Base-by-base conservation (phyloP, 2,329 filamentous ascomycete genomes). In the Nemania diffusa region DNA sequence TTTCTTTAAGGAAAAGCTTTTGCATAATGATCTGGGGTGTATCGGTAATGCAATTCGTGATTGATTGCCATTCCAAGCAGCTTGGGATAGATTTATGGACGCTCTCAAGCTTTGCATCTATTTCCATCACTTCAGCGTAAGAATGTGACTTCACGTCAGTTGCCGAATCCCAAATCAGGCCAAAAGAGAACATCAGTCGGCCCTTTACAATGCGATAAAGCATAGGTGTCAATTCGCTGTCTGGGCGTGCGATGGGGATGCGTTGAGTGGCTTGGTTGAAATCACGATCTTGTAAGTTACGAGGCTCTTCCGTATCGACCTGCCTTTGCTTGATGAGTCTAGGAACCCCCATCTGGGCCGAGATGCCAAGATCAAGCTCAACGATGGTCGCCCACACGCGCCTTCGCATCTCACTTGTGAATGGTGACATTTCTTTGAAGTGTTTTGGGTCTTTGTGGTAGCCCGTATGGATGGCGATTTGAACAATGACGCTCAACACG, bases 21-120 rank as follows among this genome's bases (percentile, higher is more conserved):
- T 81, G 80, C 78, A 88, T 84, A 34, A 88, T 81, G 8, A 85
- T 70, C n/a, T 83, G 79, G 0, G 84, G 78, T 0, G 82, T 75
- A 57, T 87, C 84, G 2, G 80, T 81, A 22, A 87, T 79, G 5
- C 81, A 84, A 26, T 67, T 52, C 1, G 63, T 29, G 13, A 75
- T 69, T 1, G 73, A 66, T 6, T 64, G 57, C 71, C 73, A 73
- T 32, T 52, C 59, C 1, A 74, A 57, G 37, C 56, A 59, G 8
- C 40, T 34, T 5, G 75, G 75, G 6, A 75, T 60, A 4, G 48
- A 57, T 27, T 17, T 46, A 13, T 32, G 58, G 34, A 71, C 65
- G 3, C 70, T 58, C 2, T 64, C 51, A 4, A 77, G 27, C n/a
- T 62, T 67, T 9, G 44, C 40, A 44, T 78, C 75, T 27, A 76